Base-by-base conservation (phyloP, 2,329 filamentous ascomycete species). In the Aspergillus ochraceoroseus region DNA sequence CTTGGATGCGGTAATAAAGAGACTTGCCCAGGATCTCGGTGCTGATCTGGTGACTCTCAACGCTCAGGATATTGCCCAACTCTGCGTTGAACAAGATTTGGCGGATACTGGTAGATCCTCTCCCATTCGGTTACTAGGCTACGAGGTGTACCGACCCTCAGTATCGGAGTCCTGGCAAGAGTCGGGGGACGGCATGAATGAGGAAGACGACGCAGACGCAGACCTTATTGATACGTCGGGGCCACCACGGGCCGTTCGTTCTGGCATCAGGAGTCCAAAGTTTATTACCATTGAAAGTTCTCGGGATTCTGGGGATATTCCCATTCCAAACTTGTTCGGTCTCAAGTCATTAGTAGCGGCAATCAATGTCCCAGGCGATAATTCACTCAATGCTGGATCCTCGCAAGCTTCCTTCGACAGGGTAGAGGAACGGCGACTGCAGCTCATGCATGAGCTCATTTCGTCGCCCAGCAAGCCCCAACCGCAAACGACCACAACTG, bases 1-100 rank as follows among this genome's bases (percentile, higher is more conserved):
- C 46, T 63, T 86, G 23, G 74, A 82, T 47, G 63, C 68, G 3
- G 67, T 85, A n/a, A 75, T 89, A 2, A 72, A 77, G 44, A 73
- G 77, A 35, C 67, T 83, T 29, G 83, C 84, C 0, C 66, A 68
- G 8, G 72, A 79, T 22, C 66, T 84, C 67, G 52, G 58, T 8
- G 58, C 64, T 18, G 63, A 70, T 47, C 36, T 70, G 36, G 56
- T 70, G 30, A 68, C 63, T 1, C 55, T 71, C 31, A 66, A 69
- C 48, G 67, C 67, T 11, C 67, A 69, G 46, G 69, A 71, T 51
- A 70, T 70, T 43, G 64, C 66, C 17, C 62, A 69, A 45, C 48
- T 70, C 7, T 67, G 66, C 41, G 61, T 57, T 25, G 63, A 72
- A 44, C 65, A 70, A 29, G 64, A 66, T 27, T 49, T 65, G 20